A percentile compares a stretch with the other conserved stretches of the same genome.
Evolutionary conservation across 1,284 basidiomycete species (phyloP).

Genomic region (Pisolithus thermaeus): DNA sequence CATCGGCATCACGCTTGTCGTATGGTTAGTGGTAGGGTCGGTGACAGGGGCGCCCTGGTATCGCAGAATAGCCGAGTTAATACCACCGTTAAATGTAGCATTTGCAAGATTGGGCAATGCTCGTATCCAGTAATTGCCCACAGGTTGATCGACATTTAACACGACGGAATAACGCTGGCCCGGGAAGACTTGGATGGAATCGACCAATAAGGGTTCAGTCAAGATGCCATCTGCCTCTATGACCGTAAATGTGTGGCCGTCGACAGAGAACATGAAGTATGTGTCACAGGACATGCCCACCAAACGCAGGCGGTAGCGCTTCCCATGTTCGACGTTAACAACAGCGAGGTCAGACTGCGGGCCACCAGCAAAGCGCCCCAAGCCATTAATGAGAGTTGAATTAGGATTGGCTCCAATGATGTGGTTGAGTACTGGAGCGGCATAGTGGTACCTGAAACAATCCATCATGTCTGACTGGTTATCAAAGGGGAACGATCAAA

Average conservation of each 20-base stretch:
- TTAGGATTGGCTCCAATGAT: conserved; percentile 15
- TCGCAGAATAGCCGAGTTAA: conserved; percentile 49
- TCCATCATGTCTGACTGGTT: neutral
- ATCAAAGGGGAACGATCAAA: neutral
- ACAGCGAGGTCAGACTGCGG: conserved; percentile 22
- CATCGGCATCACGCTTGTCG: conserved; percentile 20
- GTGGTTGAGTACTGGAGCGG: conserved; percentile 11
- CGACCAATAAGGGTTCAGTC: conserved; percentile 25
- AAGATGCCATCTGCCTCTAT: conserved; percentile 32
- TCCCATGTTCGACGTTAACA: conserved; percentile 22
- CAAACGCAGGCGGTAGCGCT: conserved; percentile 30
- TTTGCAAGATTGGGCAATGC: conserved; percentile 13
- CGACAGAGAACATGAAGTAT: conserved; percentile 28
- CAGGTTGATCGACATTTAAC: conserved; percentile 16
- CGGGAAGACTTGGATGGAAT: conserved; percentile 20
- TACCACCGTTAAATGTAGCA: conserved; percentile 28
- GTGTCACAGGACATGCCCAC: conserved; percentile 23
- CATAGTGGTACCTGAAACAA: conserved; percentile 21
- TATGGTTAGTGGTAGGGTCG: conserved; percentile 36
- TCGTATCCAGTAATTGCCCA: conserved; percentile 28
- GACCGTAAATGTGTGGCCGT: conserved; percentile 30
- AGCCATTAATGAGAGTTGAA: conserved; percentile 29
- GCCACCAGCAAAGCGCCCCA: conserved; percentile 25
- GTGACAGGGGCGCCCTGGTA: conserved; percentile 39
- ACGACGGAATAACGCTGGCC: conserved; percentile 30